These are phyloP conservation scores for Fusarium pseudoanthophilum DNA, from an alignment of 2,329 filamentous ascomycete genomes.

Conservation along the genomic window DNA sequence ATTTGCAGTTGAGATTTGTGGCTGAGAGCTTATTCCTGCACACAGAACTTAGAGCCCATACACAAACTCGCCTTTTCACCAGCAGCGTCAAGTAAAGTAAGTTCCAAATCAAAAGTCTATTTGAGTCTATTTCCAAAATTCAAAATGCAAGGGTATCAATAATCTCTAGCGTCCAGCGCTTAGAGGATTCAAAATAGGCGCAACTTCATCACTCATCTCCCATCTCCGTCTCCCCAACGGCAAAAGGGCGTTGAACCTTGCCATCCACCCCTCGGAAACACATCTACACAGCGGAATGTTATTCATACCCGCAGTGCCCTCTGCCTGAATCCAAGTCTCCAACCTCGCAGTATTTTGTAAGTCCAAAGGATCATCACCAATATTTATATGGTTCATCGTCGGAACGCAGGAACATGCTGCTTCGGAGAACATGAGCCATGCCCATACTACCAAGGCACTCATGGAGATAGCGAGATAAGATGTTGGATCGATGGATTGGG, in stretches of 20 bases:
- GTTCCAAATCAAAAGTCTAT: not conserved
- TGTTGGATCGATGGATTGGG: conserved; percentile 47
- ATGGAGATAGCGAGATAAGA: conserved; percentile 48
- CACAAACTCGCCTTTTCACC: no score
- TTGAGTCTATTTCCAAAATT: not conserved
- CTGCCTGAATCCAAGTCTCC: conserved; percentile 45
- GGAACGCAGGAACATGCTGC: conserved; percentile 45
- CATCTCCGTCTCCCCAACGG: conserved; percentile 34
- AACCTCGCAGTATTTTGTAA: conserved; percentile 42
- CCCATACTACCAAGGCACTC: conserved; percentile 50
- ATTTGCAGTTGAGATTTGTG: no score
- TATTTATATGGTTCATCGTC: conserved; percentile 38
- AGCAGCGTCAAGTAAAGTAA: accelerated
- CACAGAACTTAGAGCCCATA: no score
- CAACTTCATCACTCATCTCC: conserved; percentile 36
- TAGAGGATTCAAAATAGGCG: conserved; percentile 33
- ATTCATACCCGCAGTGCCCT: conserved; percentile 41
- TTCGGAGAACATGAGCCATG: conserved; percentile 48
- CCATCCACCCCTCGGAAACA: conserved; percentile 42
- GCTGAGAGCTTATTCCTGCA: no score
- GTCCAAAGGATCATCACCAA: conserved; percentile 32
- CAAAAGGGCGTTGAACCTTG: conserved; percentile 37
- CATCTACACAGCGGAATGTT: conserved; percentile 48
- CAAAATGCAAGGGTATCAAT: conserved; percentile 25
- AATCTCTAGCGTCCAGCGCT: conserved; percentile 10